Percentiles rank a stretch among this genome's conserved stretches.
Evolutionary conservation across 768 basidiomycete genomes (phyloP).

Genomic region (Mycena leptocephala): DNA sequence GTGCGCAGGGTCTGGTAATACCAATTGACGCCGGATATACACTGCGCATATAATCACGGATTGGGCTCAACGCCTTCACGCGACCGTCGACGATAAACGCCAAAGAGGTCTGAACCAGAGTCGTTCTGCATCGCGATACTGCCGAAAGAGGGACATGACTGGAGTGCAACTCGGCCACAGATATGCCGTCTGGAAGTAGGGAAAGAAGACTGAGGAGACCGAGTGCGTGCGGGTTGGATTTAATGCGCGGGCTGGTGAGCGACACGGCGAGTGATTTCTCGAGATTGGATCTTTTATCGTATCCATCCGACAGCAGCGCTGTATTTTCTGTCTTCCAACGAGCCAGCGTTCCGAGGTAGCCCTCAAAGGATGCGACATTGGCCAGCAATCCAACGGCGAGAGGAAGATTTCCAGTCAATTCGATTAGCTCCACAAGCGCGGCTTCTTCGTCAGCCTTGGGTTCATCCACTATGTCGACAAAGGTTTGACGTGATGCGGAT

Average conservation of each 20-base stretch:
- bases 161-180: not conserved
- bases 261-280: not conserved
- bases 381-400: not conserved
- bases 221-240: not conserved
- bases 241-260: not conserved
- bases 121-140: not conserved
- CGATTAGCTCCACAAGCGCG: not conserved
- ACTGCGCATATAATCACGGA: not conserved
- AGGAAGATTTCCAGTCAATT: not conserved
- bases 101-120: not conserved
- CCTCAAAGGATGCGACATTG: not conserved
- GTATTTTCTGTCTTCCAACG: not conserved
- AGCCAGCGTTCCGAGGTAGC: not conserved
- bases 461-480: not conserved
- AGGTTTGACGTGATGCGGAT: not conserved
- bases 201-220: not conserved
- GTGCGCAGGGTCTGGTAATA: not conserved
- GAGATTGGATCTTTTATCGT: not conserved
- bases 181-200: not conserved
- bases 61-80: not conserved
- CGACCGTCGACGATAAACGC: not conserved
- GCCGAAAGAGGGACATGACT: not conserved
- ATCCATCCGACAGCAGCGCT: not conserved
- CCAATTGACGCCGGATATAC: not conserved
- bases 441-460: not conserved